Evolutionary conservation across 1,139 yeast genomes (phyloP).

Genomic region (Yamadazyma blattariae): DNA sequence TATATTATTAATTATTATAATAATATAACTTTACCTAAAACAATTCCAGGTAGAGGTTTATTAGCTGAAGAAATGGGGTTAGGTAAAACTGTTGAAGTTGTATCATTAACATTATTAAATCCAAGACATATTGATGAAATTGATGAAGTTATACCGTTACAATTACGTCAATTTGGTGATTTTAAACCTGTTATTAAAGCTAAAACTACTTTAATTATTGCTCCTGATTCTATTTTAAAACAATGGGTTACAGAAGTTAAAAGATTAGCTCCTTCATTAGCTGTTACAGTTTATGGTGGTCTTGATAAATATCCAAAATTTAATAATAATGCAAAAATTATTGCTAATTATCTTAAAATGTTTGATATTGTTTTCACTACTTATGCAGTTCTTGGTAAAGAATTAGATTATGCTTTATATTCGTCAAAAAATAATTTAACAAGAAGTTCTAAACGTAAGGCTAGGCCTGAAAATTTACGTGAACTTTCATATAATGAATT

Average conservation of each 20-base stretch:
- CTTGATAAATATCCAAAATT: slow-evolving; percentile 47
- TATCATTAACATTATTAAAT: slow-evolving; percentile 62
- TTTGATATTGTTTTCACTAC: slow-evolving; percentile 85
- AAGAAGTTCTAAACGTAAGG: slow-evolving; percentile 28
- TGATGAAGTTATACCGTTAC: slow-evolving; percentile 36
- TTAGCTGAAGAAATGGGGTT: slow-evolving; percentile 95
- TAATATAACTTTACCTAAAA: slow-evolving; percentile 9
- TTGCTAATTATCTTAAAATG: slow-evolving; percentile 46
- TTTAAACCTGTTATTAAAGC: slow-evolving; percentile 48
- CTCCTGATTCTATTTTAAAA: slow-evolving; percentile 76
- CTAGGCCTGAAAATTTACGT: slow-evolving; percentile 11
- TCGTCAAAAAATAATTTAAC: slow-evolving; percentile 59
- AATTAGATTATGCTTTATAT: slow-evolving; percentile 78
- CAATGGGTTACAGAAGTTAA: slow-evolving; percentile 83
- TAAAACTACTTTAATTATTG: slow-evolving; percentile 75
- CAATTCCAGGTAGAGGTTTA: slow-evolving; percentile 59
- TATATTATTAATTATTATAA: slow-evolving; percentile 23
- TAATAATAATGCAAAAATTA: slow-evolving; percentile 37
- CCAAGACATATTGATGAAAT: slow-evolving; percentile 46
- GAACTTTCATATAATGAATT: neutral
- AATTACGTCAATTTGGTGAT: slow-evolving; percentile 31
- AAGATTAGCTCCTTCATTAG: slow-evolving; percentile 54
- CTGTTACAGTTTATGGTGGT: slow-evolving; percentile 64
- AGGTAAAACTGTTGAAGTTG: slow-evolving; percentile 87
- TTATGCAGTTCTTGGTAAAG: slow-evolving; percentile 65